phyloP scores from a whole-genome alignment of 352 stramenopile genomes.

The Globisporangium nunn region DNA sequence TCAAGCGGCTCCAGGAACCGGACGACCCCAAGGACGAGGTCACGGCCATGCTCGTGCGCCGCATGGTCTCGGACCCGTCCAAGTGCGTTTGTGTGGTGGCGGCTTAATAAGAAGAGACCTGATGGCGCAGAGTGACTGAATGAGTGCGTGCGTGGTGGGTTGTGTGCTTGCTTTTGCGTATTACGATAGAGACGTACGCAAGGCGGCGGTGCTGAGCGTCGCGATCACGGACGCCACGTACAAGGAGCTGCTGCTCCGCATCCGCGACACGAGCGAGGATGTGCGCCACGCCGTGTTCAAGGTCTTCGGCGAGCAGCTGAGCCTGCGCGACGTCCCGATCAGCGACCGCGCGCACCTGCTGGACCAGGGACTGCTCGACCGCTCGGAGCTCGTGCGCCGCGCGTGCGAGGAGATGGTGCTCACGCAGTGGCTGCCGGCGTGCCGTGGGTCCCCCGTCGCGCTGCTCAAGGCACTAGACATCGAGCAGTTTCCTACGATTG shows the following conservation, averaged over 20 bases:
- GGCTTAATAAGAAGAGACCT: too few species aligned
- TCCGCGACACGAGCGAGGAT: slow-evolving; percentile 64
- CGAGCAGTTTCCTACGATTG: slow-evolving; percentile 47
- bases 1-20: slow-evolving; percentile 52
- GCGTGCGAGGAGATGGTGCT: slow-evolving; percentile 74
- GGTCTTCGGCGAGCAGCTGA: slow-evolving; percentile 35
- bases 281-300: slow-evolving; percentile 54
- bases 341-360: slow-evolving; percentile 63
- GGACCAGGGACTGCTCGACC: slow-evolving; percentile 71
- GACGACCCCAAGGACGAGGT: slow-evolving; percentile 34
- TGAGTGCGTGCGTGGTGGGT: too few species aligned
- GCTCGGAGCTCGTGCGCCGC: slow-evolving; percentile 30
- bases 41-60: slow-evolving; percentile 34
- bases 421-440: slow-evolving; percentile 53
- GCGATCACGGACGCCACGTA: slow-evolving; percentile 33
- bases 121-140: too few species aligned
- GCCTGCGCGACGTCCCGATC: slow-evolving; percentile 50
- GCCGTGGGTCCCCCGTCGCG: slow-evolving; percentile 38
- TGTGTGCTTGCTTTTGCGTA: not conserved
- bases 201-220: slow-evolving; percentile 52
- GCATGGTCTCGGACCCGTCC: slow-evolving; percentile 63
- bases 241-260: slow-evolving; percentile 57
- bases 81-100: slow-evolving; percentile 35
- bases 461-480: slow-evolving; percentile 59
- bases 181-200: slow-evolving; percentile 48